A percentile compares a stretch with the other conserved stretches of the same genome.
Evolutionary conservation across 2,329 filamentous ascomycete genomes (phyloP).

Genomic region (Sporothrix protearum): DNA sequence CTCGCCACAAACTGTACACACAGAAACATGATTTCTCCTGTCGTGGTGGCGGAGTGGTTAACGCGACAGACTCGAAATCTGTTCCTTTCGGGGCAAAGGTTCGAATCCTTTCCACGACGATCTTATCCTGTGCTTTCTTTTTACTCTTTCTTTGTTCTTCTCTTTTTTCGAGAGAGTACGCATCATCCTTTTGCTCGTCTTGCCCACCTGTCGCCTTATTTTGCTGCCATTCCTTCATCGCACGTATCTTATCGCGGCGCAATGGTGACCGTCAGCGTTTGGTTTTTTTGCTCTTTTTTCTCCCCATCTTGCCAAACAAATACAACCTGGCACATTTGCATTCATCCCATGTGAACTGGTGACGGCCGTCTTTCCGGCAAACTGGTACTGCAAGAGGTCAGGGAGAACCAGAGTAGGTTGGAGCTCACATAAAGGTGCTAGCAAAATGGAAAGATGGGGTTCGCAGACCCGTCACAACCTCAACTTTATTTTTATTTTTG

Average conservation of each 20-base stretch:
- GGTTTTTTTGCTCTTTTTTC: neutral
- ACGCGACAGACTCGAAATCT: slow-evolving; percentile 21
- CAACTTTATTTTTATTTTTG: slow-evolving; percentile 1
- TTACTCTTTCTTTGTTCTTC: neutral
- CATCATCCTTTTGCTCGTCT: neutral
- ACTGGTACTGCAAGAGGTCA: neutral
- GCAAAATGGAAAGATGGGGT: neutral
- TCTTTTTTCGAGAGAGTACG: neutral
- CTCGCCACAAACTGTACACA: neutral
- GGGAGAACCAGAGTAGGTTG: too few relatives aligned
- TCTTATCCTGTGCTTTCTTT: neutral
- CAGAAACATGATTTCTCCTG: neutral
- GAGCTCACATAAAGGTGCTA: too few relatives aligned
- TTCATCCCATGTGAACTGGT: neutral
- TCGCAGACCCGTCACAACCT: neutral
- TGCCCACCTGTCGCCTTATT: too few relatives aligned
- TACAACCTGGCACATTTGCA: too few relatives aligned
- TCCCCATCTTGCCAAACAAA: neutral
- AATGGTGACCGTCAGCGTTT: too few relatives aligned
- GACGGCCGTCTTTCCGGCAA: neutral
- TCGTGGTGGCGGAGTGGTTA: slow-evolving; percentile 22
- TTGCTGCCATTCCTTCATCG: too few relatives aligned
- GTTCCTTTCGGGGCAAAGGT: slow-evolving; percentile 16
- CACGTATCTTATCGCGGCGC: too few relatives aligned
- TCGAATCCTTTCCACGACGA: slow-evolving; percentile 16